phyloP scores from a whole-genome alignment of 177 flowering plant species.

The Vitis hybrid region DNA sequence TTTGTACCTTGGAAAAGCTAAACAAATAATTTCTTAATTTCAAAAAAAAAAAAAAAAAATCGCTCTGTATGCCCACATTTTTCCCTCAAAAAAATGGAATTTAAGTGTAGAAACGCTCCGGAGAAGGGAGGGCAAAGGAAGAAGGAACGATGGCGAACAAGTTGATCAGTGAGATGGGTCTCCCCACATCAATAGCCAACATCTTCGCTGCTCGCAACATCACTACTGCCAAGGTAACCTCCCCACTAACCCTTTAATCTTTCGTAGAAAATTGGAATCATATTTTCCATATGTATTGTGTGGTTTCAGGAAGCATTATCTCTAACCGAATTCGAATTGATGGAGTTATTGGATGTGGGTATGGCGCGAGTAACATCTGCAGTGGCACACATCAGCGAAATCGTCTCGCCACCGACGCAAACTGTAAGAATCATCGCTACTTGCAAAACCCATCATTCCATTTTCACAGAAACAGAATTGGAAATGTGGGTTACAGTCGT shows the following conservation, averaged over 20 bases:
- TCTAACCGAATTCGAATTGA: slow-evolving; percentile 73
- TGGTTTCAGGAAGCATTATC: slow-evolving; percentile 68
- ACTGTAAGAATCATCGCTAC: slow-evolving; percentile 41
- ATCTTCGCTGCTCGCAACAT: slow-evolving; percentile 75
- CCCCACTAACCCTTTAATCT: not conserved
- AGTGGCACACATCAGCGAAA: slow-evolving; percentile 59
- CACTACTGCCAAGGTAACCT: slow-evolving; percentile 64
- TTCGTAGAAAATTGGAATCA: no score
- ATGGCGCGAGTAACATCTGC: slow-evolving; percentile 58
- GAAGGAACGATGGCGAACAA: slow-evolving; percentile 64
- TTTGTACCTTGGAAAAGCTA: no score
- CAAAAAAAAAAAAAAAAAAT: not conserved
- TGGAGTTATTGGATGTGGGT: slow-evolving; percentile 80
- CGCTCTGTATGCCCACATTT: not conserved
- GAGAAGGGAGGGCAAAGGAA: not conserved
- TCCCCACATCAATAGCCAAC: slow-evolving; percentile 62
- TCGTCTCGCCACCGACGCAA: slow-evolving; percentile 64
- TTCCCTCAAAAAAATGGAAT: slow-evolving; percentile 5
- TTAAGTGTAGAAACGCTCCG: not conserved
- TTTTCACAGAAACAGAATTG: not conserved
- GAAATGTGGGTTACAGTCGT: slow-evolving; percentile 5
- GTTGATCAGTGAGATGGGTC: slow-evolving; percentile 64
- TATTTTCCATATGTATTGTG: not conserved
- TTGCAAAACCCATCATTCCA: not conserved
- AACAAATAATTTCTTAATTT: no score